These are phyloP conservation scores for Quercus cerris DNA, from an alignment of 306 rosid species.

Conservation along the genomic window DNA sequence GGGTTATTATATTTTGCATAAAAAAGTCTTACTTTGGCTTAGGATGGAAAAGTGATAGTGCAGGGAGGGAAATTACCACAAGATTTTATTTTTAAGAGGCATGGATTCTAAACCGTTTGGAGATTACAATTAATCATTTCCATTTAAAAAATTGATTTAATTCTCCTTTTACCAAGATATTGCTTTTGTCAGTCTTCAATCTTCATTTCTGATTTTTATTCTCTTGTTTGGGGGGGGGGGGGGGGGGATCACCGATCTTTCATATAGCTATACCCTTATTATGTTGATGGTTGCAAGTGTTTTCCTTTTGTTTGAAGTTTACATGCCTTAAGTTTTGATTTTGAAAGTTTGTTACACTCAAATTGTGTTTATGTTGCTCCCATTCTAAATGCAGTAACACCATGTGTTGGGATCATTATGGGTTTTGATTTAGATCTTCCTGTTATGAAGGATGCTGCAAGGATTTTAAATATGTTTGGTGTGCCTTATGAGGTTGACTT, in stretches of 20 bases:
- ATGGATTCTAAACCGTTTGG: too few species aligned
- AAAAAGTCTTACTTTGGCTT: too few species aligned
- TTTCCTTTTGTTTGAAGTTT: not conserved
- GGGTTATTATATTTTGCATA: too few species aligned
- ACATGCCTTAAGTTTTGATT: not conserved
- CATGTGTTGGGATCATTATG: constrained; percentile 85
- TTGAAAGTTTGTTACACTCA: not conserved
- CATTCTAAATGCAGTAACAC: constrained; percentile 46
- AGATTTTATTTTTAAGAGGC: too few species aligned
- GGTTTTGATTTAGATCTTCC: constrained; percentile 95
- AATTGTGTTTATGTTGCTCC: constrained; percentile 9
- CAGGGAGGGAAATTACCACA: too few species aligned
- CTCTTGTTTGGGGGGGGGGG: not conserved
- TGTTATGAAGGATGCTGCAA: constrained; percentile 87
- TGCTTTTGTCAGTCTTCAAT: not conserved
- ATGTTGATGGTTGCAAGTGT: not conserved
- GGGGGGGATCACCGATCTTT: not conserved
- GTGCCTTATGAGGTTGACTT: constrained; percentile 73
- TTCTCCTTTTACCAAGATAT: too few species aligned
- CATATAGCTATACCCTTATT: not conserved
- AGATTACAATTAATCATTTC: too few species aligned
- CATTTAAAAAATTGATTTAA: not conserved
- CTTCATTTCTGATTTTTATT: not conserved
- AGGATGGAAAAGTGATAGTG: too few species aligned
- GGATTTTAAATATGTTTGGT: constrained; percentile 59